These are phyloP conservation scores for Chrysosporium queenslandicum DNA, from an alignment of 2,329 filamentous ascomycete genomes.

Conservation along the genomic window DNA sequence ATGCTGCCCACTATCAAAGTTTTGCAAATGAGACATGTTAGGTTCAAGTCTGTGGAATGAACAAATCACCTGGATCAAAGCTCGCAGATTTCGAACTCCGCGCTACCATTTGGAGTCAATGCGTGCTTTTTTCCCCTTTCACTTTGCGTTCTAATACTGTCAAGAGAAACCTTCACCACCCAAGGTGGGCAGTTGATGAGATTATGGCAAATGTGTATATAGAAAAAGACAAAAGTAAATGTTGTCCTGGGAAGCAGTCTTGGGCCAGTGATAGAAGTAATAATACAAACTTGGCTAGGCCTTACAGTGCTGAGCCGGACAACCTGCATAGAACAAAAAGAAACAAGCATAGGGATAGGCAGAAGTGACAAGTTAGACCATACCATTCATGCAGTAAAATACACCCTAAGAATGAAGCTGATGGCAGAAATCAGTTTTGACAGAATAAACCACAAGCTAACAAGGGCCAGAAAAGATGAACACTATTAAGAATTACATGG, in stretches of 20 bases:
- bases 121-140: too few relatives aligned
- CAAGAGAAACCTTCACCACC: too few relatives aligned
- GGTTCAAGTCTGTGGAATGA: slow-evolving; percentile 22
- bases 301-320: neutral
- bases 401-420: neutral
- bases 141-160: too few relatives aligned
- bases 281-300: neutral
- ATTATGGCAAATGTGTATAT: neutral
- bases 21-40: slow-evolving; percentile 39
- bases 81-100: neutral
- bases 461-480: neutral
- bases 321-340: neutral
- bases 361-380: neutral
- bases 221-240: too few relatives aligned
- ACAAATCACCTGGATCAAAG: neutral
- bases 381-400: slow-evolving; percentile 8
- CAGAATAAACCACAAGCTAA: neutral
- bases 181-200: too few relatives aligned
- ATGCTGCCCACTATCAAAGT: slow-evolving; percentile 30
- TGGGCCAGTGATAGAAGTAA: neutral
- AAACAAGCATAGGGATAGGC: neutral
- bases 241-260: neutral
- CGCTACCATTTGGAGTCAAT: too few relatives aligned
- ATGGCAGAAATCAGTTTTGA: neutral
- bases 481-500: neutral